phyloP scores from a whole-genome alignment of 805 yeast species.

The Kurtzmaniella fragi region DNA sequence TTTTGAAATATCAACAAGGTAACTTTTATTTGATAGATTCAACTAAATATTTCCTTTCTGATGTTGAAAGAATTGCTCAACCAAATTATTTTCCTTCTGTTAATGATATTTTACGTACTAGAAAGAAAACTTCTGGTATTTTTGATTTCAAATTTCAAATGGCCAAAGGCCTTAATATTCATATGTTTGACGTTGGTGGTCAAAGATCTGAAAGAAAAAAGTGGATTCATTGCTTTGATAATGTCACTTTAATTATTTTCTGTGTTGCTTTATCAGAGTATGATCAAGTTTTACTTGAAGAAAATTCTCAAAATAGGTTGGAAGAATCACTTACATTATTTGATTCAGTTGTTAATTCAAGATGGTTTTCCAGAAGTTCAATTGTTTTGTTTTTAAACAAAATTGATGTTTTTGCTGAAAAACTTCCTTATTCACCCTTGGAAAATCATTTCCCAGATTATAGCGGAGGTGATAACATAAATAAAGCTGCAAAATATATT shows the following conservation, averaged over 20 bases:
- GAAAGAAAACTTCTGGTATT: constrained; percentile 91
- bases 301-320: constrained; percentile 66
- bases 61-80: constrained; percentile 55
- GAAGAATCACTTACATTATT: constrained; percentile 80
- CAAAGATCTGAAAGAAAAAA: constrained; percentile 93
- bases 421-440: constrained; percentile 73
- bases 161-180: constrained; percentile 46
- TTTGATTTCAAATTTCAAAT: constrained; percentile 76
- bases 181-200: constrained; percentile 82
- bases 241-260: constrained; percentile 82
- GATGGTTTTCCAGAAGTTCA: constrained; percentile 88
- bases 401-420: constrained; percentile 85
- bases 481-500: constrained; percentile 87
- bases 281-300: constrained; percentile 81
- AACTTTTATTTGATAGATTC: constrained; percentile 84
- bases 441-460: constrained; percentile 86
- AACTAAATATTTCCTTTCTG: constrained; percentile 70
- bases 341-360: constrained; percentile 85
- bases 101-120: constrained; percentile 76
- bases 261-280: constrained; percentile 91
- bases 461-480: constrained; percentile 83
- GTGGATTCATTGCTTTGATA: constrained; percentile 96
- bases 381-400: constrained; percentile 84
- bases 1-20: constrained; percentile 56
- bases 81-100: constrained; percentile 65